A percentile compares a stretch with the other conserved stretches of the same genome.
Evolutionary conservation across 306 rosid species (phyloP).

Genomic region (Vigna reflexopilosa): DNA sequence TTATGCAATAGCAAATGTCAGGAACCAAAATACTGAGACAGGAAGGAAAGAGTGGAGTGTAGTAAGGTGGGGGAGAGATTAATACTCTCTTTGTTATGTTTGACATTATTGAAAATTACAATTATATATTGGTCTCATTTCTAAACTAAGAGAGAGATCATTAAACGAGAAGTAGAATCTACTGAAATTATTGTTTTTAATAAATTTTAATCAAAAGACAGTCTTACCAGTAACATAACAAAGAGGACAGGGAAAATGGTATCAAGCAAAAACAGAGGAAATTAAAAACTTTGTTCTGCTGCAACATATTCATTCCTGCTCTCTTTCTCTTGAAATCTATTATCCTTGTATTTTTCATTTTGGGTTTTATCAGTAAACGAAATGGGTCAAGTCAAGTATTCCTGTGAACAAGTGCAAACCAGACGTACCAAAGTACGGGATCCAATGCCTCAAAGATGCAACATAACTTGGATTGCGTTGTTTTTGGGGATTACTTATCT

Average conservation of each 20-base stretch:
- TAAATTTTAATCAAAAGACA: too few relatives aligned
- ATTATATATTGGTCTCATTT: too few relatives aligned
- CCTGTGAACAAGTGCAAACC: too few relatives aligned
- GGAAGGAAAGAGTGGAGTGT: neutral
- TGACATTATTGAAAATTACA: too few relatives aligned
- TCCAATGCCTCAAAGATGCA: slow-evolving; percentile 13
- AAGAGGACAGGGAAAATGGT: neutral
- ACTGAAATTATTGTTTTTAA: too few relatives aligned
- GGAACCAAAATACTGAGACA: neutral
- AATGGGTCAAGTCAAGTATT: neutral
- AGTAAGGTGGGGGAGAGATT: neutral
- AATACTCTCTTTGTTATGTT: too few relatives aligned
- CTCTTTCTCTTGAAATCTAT: neutral
- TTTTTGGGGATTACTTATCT: neutral
- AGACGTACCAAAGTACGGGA: neutral
- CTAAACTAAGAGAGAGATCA: too few relatives aligned
- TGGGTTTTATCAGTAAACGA: neutral
- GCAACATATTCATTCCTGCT: neutral
- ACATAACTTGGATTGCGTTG: neutral
- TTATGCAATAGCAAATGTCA: slow-evolving; percentile 1
- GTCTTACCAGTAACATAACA: too few relatives aligned
- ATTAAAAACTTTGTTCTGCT: neutral
- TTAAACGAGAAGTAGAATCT: too few relatives aligned
- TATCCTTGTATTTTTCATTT: neutral
- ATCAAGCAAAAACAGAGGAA: neutral